phyloP scores from a whole-genome alignment of 2,329 filamentous ascomycete genomes.

The Xylaria sp. region DNA sequence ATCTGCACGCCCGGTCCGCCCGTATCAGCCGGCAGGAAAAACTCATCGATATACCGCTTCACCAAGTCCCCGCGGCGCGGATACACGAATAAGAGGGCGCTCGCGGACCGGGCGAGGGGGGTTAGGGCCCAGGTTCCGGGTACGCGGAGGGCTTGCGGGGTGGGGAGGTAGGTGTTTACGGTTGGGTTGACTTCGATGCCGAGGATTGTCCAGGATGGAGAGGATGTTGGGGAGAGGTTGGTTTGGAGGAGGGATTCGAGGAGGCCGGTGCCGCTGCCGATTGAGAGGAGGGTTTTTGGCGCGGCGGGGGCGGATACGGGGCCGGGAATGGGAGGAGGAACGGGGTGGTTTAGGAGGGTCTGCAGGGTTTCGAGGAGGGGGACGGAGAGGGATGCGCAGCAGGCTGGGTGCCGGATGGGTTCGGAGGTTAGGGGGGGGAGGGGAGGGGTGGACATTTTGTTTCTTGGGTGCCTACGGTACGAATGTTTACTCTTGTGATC shows the following conservation, averaged over 20 bases:
- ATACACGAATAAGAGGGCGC: conserved; percentile 33
- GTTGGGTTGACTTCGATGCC: conserved; percentile 19
- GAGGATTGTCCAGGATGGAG: conserved; percentile 13
- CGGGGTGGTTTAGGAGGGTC: neutral
- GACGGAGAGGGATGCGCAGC: neutral
- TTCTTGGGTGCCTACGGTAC: neutral
- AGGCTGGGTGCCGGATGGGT: neutral
- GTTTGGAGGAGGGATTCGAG: conserved; percentile 18
- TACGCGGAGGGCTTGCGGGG: conserved; percentile 25
- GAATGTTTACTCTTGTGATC: no score
- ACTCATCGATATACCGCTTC: conserved; percentile 24
- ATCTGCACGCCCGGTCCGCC: neutral
- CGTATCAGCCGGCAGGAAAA: neutral
- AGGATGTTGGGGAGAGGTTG: neutral
- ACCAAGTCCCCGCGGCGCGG: conserved; percentile 32
- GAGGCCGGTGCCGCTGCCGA: conserved; percentile 22
- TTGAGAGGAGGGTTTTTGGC: conserved; percentile 12
- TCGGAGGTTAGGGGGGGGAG: neutral
- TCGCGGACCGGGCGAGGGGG: conserved; percentile 22
- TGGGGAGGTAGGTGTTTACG: conserved; percentile 18
- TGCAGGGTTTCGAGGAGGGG: neutral
- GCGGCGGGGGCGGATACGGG: no score
- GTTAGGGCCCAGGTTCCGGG: conserved; percentile 31
- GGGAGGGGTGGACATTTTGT: neutral
- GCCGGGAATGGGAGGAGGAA: neutral